Conservation (phyloP, 1,139 yeast species). For the Sugiyamaella paludigena region DNA sequence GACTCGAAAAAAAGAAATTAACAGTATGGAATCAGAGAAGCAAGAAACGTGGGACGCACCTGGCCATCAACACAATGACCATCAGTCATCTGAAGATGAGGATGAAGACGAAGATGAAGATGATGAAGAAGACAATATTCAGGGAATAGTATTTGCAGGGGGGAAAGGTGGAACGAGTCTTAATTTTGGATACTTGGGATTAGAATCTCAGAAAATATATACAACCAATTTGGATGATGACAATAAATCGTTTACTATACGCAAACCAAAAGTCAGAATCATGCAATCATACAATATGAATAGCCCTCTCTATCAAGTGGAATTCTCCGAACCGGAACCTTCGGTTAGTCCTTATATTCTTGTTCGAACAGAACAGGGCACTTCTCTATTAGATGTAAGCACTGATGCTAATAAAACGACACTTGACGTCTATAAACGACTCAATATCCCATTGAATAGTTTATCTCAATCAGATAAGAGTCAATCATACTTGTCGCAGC, state of each 20-base stretch:
- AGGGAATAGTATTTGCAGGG: slow-evolving; percentile 9
- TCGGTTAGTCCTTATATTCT: slow-evolving; percentile 20
- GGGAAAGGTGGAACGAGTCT: slow-evolving; percentile 3
- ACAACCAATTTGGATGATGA: slow-evolving; percentile 12
- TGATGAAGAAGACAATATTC: slow-evolving; percentile 3
- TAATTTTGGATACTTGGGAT: slow-evolving; percentile 1
- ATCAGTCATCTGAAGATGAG: no score
- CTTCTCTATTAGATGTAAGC: slow-evolving; percentile 11
- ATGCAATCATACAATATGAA: slow-evolving; percentile 15
- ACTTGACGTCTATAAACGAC: neutral
- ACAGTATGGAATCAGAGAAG: no score
- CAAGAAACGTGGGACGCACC: neutral
- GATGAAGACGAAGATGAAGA: neutral
- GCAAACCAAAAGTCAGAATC: slow-evolving; percentile 1
- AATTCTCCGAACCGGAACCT: slow-evolving; percentile 22
- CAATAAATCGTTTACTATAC: slow-evolving; percentile 3
- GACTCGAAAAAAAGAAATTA: neutral
- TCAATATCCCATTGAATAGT: no score
- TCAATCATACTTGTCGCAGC: neutral
- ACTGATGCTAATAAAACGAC: neutral
- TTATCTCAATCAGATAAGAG: neutral
- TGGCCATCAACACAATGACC: no score
- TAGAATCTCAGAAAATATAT: slow-evolving; percentile 2
- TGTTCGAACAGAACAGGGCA: slow-evolving; percentile 20
- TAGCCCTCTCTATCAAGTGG: slow-evolving; percentile 21